Conservation (phyloP, 73 alveolate species). For the Paramecium tetraurelia region DNA sequence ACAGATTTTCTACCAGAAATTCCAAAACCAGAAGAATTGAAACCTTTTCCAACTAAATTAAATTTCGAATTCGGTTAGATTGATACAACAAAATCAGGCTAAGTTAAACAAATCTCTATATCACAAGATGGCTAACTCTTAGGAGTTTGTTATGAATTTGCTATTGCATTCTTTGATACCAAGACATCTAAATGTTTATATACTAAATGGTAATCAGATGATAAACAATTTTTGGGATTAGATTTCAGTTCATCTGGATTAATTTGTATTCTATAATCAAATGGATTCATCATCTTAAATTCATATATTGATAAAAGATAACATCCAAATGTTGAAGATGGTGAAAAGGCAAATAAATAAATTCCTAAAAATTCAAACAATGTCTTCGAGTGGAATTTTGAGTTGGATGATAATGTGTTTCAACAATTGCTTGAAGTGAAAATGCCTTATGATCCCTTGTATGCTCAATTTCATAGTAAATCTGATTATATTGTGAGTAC, state of each 20-base stretch:
- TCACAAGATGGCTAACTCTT: constrained; percentile 52
- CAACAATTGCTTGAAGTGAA: constrained; percentile 1
- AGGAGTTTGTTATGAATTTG: constrained; percentile 65
- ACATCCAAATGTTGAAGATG: constrained; percentile 43
- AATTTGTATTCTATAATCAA: constrained; percentile 20
- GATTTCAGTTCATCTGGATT: constrained; percentile 1
- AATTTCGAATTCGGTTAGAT: constrained; percentile 70
- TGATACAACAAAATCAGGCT: constrained; percentile 73
- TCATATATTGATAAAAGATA: constrained; percentile 32
- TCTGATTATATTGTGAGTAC: constrained; percentile 96
- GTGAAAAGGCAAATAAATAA: background rate
- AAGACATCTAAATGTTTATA: constrained; percentile 20
- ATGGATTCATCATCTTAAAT: background rate
- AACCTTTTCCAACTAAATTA: constrained; percentile 96
- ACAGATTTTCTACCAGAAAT: constrained; percentile 91
- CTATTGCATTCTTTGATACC: constrained; percentile 46
- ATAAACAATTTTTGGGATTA: background rate
- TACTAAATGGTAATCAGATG: background rate
- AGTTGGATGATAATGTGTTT: constrained; percentile 4
- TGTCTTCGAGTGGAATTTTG: constrained; percentile 9
- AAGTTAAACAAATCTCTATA: constrained; percentile 34
- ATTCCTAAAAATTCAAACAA: background rate
- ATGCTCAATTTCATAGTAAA: constrained; percentile 80
- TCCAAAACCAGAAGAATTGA: constrained; percentile 94
- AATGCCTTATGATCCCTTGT: constrained; percentile 58